phyloP scores from a whole-genome alignment of 2,329 filamentous ascomycete species.

The Verticillium nonalfalfae region DNA sequence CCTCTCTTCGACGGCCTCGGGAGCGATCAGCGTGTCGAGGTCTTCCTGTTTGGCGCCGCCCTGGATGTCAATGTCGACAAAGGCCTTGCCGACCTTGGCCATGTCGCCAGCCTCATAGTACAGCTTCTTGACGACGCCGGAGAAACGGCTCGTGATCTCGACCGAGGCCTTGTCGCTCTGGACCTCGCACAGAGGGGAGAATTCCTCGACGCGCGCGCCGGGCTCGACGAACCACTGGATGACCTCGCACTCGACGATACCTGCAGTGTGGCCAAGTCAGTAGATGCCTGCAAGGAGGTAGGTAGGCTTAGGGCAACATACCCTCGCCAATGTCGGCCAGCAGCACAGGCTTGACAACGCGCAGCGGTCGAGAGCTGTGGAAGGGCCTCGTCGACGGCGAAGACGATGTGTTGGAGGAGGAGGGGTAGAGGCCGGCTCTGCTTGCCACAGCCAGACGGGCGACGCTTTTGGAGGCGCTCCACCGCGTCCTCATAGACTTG shows the following conservation, averaged over 20 bases:
- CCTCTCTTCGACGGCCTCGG: constrained; percentile 10
- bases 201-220: constrained; percentile 92
- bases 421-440: constrained; percentile 12
- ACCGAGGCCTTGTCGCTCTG: constrained; percentile 92
- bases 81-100: constrained; percentile 88
- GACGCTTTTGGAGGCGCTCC: constrained; percentile 34
- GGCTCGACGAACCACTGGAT: constrained; percentile 99
- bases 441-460: constrained; percentile 25
- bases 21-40: constrained; percentile 22
- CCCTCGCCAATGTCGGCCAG: constrained; percentile 85
- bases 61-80: constrained; percentile 92
- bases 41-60: constrained; percentile 65
- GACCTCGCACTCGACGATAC: constrained; percentile 96
- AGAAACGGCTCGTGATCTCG: constrained; percentile 92
- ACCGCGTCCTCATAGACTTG: constrained; percentile 41
- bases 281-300: constrained; percentile 1
- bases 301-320: constrained; percentile 24
- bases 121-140: constrained; percentile 91
- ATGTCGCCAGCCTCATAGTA: constrained; percentile 96
- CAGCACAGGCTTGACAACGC: constrained; percentile 69
- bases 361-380: constrained; percentile 40
- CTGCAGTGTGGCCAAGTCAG: constrained; percentile 36
- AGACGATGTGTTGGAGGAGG: neutral
- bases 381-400: constrained; percentile 33
- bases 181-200: constrained; percentile 95